Base-by-base conservation (phyloP, 78 protist species). In the Dictyostelium purpureum region DNA sequence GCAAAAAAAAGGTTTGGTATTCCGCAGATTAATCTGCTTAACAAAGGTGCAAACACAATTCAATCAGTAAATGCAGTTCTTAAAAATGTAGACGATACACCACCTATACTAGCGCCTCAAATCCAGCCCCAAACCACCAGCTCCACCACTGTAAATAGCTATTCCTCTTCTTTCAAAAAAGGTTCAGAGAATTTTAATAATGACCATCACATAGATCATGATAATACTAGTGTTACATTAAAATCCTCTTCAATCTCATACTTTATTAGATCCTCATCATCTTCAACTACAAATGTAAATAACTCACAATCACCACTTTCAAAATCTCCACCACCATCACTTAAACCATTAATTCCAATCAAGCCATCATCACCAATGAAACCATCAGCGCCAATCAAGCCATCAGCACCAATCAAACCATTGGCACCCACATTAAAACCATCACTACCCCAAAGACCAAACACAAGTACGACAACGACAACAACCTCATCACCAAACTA, bases 1-100 rank as follows among this genome's bases (percentile, higher is more conserved):
- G 47, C 52, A 67, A 67, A 31, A 67, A 67, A 67, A 67, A 67
- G 75, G 31, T 37, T 67, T 37, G 33, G 21, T n/a, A 67, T 67
- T 67, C 75, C 75, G n/a, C n/a, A n/a, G n/a, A n/a, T n/a, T n/a
- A n/a, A n/a, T n/a, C n/a, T n/a, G n/a, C n/a, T n/a, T n/a, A n/a
- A n/a, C n/a, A n/a, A n/a, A n/a, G n/a, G n/a, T n/a, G n/a, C n/a
- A n/a, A n/a, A n/a, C n/a, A n/a, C n/a, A n/a, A n/a, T n/a, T n/a
- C n/a, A n/a, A 1, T n/a, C 75, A 12, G 75, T 49, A 38, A 67
- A 49, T 67, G 24, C 16, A 19, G 43, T 49, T 21, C 21, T 40
- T 21, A 67, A 67, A 33, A 67, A 67, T 1, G 69, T 31, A 31
- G 69, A 61, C 65, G 24, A 24, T 24, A 56, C 19, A 6, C 33